Conservation (phyloP, 2,329 filamentous ascomycete genomes). For the Fusarium incarnatum region DNA sequence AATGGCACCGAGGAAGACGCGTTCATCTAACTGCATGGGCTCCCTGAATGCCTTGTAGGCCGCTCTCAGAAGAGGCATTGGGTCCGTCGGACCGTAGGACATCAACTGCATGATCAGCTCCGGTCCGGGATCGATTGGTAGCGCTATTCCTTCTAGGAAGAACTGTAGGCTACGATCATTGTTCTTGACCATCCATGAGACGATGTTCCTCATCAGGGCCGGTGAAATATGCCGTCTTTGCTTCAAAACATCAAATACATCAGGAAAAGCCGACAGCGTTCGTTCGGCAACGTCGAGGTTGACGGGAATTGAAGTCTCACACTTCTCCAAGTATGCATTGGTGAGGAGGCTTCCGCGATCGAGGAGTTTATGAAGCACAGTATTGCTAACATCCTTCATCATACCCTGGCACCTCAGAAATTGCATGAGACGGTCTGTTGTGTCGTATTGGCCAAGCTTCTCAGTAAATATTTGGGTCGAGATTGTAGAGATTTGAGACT, state of each 20-base stretch:
- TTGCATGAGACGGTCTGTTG: fast-evolving
- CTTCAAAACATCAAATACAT: neutral
- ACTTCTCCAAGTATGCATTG: neutral
- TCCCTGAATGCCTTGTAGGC: neutral
- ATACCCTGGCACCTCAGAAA: neutral
- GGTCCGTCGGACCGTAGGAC: too few species aligned
- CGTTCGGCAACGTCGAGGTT: neutral
- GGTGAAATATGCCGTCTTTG: neutral
- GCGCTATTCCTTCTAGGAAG: neutral
- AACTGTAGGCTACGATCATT: neutral
- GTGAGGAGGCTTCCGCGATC: neutral
- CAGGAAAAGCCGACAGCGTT: fast-evolving
- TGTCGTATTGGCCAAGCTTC: fast-evolving
- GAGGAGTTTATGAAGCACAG: neutral
- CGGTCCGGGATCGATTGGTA: too few species aligned
- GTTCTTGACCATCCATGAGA: neutral
- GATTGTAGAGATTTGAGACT: neutral
- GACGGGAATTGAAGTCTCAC: neutral
- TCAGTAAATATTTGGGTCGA: neutral
- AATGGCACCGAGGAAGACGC: neutral
- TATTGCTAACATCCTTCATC: neutral
- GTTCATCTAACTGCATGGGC: neutral
- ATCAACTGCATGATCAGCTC: neutral
- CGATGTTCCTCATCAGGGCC: fast-evolving
- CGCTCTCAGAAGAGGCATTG: neutral